These are phyloP conservation scores for Athelia psychrophila DNA, from an alignment of 1,284 basidiomycete species.

Conservation along the genomic window DNA sequence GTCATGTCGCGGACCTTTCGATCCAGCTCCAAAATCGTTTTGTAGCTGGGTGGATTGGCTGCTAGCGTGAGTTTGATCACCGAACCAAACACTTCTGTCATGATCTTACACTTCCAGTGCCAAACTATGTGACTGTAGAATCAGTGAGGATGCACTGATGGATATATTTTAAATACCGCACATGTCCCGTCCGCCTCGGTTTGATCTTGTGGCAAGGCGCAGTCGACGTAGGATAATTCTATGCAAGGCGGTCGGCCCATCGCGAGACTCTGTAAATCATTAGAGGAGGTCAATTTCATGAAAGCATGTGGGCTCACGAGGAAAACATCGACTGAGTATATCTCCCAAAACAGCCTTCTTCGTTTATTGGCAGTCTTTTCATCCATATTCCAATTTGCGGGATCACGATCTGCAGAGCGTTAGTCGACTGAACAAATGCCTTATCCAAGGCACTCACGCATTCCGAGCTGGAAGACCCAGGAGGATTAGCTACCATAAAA, in stretches of 20 bases:
- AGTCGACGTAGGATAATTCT: conserved; percentile 53
- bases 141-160: conserved; percentile 37
- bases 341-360: conserved; percentile 57
- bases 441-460: conserved; percentile 38
- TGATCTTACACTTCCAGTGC: conserved; percentile 28
- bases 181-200: conserved; percentile 45
- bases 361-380: conserved; percentile 51
- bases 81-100: conserved; percentile 25
- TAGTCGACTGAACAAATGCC: conserved; percentile 3
- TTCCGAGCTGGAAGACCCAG: conserved; percentile 40
- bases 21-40: conserved; percentile 41
- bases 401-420: conserved; percentile 49
- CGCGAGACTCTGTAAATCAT: conserved; percentile 38
- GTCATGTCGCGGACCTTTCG: conserved; percentile 36
- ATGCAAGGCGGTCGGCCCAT: conserved; percentile 56
- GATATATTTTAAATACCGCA: conserved; percentile 39
- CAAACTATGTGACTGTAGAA: conserved; percentile 20
- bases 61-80: conserved; percentile 38
- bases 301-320: conserved; percentile 33
- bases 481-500: neutral
- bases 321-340: conserved; percentile 47
- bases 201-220: conserved; percentile 53
- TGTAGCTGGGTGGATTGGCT: conserved; percentile 40
- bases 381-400: conserved; percentile 53
- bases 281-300: neutral